Conservation (phyloP, 225 moss, liverwort and hornwort species). For the Thuidium tamariscinum region DNA sequence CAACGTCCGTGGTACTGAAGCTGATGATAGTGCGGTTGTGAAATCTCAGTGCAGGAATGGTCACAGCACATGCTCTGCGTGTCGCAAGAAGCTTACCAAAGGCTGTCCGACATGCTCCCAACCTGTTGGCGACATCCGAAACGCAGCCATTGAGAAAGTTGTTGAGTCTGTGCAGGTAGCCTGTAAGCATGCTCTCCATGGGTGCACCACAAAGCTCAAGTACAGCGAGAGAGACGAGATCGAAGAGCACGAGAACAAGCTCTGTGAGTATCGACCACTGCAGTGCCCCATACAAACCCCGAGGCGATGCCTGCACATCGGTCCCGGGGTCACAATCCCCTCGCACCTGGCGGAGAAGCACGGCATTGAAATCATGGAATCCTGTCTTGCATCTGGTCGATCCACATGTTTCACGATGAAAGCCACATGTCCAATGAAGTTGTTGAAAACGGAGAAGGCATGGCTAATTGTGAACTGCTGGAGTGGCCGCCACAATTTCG, state of each 20-base stretch:
- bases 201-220: neutral
- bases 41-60: constrained; percentile 1
- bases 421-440: neutral
- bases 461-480: neutral
- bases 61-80: neutral
- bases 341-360: neutral
- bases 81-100: neutral
- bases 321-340: neutral
- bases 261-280: neutral
- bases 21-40: neutral
- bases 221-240: neutral
- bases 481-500: neutral
- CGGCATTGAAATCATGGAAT: neutral
- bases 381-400: neutral
- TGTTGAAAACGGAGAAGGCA: neutral
- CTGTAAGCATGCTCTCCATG: neutral
- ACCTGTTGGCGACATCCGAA: neutral
- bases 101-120: neutral
- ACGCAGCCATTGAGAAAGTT: neutral
- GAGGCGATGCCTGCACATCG: neutral
- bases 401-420: neutral
- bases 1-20: neutral
- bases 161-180: neutral
- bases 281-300: neutral
- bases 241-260: neutral